These are phyloP conservation scores for Fusarium graminum DNA, from an alignment of 2,329 filamentous ascomycete species.

Conservation along the genomic window DNA sequence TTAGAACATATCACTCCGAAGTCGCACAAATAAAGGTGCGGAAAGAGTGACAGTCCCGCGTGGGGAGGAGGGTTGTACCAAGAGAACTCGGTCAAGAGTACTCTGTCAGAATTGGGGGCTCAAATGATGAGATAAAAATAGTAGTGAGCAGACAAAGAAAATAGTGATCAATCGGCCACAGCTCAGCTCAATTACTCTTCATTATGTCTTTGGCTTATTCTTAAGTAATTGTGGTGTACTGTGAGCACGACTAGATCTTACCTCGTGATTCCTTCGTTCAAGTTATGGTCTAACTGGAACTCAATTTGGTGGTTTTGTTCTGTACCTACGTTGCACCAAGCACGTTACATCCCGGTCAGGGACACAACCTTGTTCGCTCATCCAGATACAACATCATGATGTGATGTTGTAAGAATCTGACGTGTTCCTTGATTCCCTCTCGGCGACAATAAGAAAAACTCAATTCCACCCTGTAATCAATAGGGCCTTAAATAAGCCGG, in stretches of 20 bases:
- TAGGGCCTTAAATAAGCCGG: background rate
- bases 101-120: constrained; percentile 4
- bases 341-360: constrained; percentile 32
- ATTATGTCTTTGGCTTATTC: background rate
- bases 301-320: background rate
- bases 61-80: background rate
- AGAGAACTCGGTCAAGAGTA: background rate
- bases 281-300: background rate
- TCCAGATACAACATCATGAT: constrained; percentile 21
- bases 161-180: constrained; percentile 14
- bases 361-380: constrained; percentile 31
- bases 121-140: constrained; percentile 8
- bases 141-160: background rate
- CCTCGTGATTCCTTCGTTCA: background rate
- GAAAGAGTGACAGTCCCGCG: constrained; percentile 1
- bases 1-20: constrained; percentile 1
- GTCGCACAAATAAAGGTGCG: constrained; percentile 3
- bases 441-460: background rate
- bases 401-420: constrained; percentile 37
- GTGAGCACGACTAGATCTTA: background rate
- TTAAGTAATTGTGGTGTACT: background rate
- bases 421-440: constrained; percentile 28
- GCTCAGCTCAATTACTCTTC: constrained; percentile 2
- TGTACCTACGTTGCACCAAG: constrained; percentile 7
- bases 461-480: constrained; percentile 4